Evolutionary conservation across 805 yeast species (phyloP).

Genomic region (Cyberlindnera veronae): DNA sequence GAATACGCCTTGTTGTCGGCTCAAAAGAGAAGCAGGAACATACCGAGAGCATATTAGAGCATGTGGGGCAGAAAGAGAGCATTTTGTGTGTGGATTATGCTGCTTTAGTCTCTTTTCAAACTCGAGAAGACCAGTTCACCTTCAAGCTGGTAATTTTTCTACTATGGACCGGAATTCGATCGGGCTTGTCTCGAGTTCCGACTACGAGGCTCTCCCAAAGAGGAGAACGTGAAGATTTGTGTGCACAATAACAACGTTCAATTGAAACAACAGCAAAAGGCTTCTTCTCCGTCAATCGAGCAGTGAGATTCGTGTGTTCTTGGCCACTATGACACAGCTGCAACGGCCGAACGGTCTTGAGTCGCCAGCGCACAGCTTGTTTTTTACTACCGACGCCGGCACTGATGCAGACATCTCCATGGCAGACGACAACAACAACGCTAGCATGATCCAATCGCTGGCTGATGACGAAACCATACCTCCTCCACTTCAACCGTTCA

Average conservation of each 20-base stretch:
- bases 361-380: too few relatives aligned
- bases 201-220: not conserved
- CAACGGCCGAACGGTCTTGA: too few relatives aligned
- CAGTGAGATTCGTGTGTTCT: too few relatives aligned
- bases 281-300: too few relatives aligned
- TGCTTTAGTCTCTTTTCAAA: not conserved
- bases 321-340: too few relatives aligned
- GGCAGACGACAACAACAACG: not conserved
- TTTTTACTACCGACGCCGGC: too few relatives aligned
- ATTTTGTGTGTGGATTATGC: constrained; percentile 40
- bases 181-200: not conserved
- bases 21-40: constrained; percentile 11
- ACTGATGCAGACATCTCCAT: not conserved
- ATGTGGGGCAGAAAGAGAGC: constrained; percentile 94
- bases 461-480: too few relatives aligned
- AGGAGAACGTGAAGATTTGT: not conserved
- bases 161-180: not conserved
- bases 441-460: too few relatives aligned
- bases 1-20: not conserved
- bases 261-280: too few relatives aligned
- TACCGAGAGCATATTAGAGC: constrained; percentile 83
- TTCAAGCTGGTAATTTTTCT: not conserved
- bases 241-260: not conserved
- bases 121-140: not conserved
- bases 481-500: too few relatives aligned